phyloP scores from a whole-genome alignment of 371 early-diverging fungal species.

The Smittium culicis region DNA sequence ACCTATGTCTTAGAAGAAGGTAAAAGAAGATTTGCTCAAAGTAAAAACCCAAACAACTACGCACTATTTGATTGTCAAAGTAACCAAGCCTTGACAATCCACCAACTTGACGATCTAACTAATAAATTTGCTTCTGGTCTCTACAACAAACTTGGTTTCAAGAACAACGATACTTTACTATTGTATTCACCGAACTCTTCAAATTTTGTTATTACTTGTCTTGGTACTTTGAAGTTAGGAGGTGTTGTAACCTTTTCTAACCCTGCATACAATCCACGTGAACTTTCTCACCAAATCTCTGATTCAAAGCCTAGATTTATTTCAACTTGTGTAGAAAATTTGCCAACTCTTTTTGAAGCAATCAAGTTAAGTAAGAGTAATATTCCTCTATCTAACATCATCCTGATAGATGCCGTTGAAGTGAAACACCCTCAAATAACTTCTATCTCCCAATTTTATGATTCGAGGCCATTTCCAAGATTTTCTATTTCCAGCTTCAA shows the following conservation, averaged over 20 bases:
- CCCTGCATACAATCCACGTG: slow-evolving; percentile 55
- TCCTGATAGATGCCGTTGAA: not conserved
- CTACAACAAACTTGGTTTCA: slow-evolving; percentile 39
- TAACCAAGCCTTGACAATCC: slow-evolving; percentile 39
- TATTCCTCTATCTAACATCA: not conserved
- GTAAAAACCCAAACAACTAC: slow-evolving; percentile 31
- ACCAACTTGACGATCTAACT: slow-evolving; percentile 39
- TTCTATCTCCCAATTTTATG: not conserved
- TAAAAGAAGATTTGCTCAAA: slow-evolving; percentile 34
- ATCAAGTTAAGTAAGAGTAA: slow-evolving; percentile 19
- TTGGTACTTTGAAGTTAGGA: slow-evolving; percentile 40
- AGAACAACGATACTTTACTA: slow-evolving; percentile 50
- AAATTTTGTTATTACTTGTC: slow-evolving; percentile 36
- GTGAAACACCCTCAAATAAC: not conserved
- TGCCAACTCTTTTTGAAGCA: slow-evolving; percentile 16
- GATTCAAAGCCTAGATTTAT: slow-evolving; percentile 47
- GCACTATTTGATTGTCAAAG: slow-evolving; percentile 13
- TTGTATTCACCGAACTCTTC: slow-evolving; percentile 57
- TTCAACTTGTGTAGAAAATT: slow-evolving; percentile 34
- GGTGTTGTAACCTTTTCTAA: slow-evolving; percentile 59
- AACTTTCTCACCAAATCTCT: slow-evolving; percentile 53
- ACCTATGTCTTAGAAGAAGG: slow-evolving; percentile 39
- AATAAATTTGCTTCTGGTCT: slow-evolving; percentile 57
- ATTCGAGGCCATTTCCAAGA: not conserved
- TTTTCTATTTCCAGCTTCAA: slow-evolving; percentile 1